phyloP scores from a whole-genome alignment of 1,284 basidiomycete genomes.

The Irpex sp. region DNA sequence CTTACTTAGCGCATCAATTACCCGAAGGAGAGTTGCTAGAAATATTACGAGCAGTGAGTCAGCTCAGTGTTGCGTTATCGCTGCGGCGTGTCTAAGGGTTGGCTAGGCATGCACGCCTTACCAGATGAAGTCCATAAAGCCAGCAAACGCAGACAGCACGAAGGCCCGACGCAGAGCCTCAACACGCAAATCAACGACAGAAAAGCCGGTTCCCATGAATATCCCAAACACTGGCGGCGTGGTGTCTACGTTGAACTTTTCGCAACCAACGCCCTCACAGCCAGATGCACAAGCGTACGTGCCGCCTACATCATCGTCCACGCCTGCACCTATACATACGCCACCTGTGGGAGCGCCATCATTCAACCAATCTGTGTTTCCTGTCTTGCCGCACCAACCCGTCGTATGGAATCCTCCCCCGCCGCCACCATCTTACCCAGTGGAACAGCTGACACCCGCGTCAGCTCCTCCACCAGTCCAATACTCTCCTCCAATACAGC shows the following conservation, averaged over 20 bases:
- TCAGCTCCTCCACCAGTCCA: neutral
- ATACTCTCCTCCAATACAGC: neutral
- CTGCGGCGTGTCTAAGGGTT: slow-evolving; percentile 17
- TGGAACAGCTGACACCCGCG: neutral
- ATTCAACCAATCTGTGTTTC: neutral
- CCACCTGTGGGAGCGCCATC: neutral
- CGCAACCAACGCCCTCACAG: neutral
- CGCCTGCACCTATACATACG: neutral
- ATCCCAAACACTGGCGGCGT: neutral
- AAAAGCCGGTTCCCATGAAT: neutral
- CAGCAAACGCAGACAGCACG: slow-evolving; percentile 26
- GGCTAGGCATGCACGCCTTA: slow-evolving; percentile 40
- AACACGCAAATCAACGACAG: slow-evolving; percentile 20
- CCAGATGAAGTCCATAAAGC: slow-evolving; percentile 50
- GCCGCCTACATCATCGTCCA: neutral
- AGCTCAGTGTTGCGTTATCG: neutral
- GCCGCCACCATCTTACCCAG: neutral
- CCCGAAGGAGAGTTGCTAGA: slow-evolving; percentile 50
- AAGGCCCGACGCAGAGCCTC: slow-evolving; percentile 23
- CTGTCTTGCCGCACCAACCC: neutral
- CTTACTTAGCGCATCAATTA: slow-evolving; percentile 56
- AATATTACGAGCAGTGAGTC: slow-evolving; percentile 53
- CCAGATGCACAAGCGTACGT: neutral
- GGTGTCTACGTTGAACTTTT: neutral
- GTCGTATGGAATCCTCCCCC: neutral